Conservation (phyloP, 768 basidiomycete genomes). For the Suillus alpinus region DNA sequence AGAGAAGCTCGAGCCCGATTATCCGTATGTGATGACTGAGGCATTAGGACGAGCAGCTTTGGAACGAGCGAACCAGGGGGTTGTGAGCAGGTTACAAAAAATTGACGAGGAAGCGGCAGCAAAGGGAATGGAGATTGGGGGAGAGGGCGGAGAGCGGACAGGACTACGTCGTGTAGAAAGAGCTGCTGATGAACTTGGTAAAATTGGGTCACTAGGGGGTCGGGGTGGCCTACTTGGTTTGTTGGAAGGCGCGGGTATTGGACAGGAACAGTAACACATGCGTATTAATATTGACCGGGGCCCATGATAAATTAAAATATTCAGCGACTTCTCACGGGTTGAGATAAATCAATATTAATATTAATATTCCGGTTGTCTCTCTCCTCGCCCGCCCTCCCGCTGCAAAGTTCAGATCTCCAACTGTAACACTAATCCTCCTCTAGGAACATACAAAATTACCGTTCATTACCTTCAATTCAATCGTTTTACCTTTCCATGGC, state of each 20-base stretch:
- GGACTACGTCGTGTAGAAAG: slow-evolving; percentile 48
- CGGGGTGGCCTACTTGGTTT: slow-evolving; percentile 44
- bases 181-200: slow-evolving; percentile 37
- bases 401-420: neutral
- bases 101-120: slow-evolving; percentile 46
- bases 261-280: neutral
- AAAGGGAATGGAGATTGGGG: slow-evolving; percentile 38
- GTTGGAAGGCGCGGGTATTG: slow-evolving; percentile 42
- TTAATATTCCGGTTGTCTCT: neutral
- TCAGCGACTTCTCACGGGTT: too few species aligned
- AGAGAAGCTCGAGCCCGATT: slow-evolving; percentile 30
- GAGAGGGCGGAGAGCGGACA: slow-evolving; percentile 41
- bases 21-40: slow-evolving; percentile 5
- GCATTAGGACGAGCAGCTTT: slow-evolving; percentile 31
- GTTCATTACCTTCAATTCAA: slow-evolving; percentile 20
- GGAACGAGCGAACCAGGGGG: slow-evolving; percentile 43
- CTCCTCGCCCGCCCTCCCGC: neutral
- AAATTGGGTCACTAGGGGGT: slow-evolving; percentile 11
- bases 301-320: too few species aligned
- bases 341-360: neutral
- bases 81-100: slow-evolving; percentile 52
- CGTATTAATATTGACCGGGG: too few species aligned
- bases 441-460: neutral
- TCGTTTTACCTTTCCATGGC: slow-evolving; percentile 21
- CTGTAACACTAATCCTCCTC: slow-evolving; percentile 9